Evolutionary conservation across 148 eudicot species (phyloP).

Genomic region (Simmondsia chinensis): DNA sequence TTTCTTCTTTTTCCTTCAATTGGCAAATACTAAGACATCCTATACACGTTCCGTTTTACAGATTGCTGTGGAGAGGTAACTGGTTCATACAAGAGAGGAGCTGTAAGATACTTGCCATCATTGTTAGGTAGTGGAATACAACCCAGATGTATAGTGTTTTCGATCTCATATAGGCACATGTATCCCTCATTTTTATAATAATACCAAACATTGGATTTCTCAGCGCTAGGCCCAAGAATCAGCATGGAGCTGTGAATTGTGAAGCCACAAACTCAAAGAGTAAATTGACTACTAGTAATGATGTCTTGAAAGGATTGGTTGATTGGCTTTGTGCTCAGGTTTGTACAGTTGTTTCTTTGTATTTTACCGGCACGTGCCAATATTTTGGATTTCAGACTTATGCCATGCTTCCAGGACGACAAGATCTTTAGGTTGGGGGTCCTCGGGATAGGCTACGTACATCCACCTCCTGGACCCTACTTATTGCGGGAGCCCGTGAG

Average conservation of each 20-base stretch:
- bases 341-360: conserved; percentile 1
- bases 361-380: not conserved
- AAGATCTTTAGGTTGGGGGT: no score
- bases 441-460: no score
- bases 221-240: conserved; percentile 73
- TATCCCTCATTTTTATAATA: no score
- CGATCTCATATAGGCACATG: no score
- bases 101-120: conserved; percentile 78
- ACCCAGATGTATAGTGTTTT: not conserved
- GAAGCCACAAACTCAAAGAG: conserved; percentile 61
- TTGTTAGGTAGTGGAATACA: conserved; percentile 49
- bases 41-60: no score
- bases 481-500: no score
- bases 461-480: no score
- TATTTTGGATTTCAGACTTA: not conserved
- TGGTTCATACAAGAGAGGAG: conserved; percentile 99
- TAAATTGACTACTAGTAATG: conserved; percentile 51
- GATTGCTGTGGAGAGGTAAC: conserved; percentile 87
- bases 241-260: conserved; percentile 45
- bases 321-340: conserved; percentile 97
- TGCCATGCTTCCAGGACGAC: not conserved
- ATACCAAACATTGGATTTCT: conserved; percentile 5
- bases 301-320: conserved; percentile 75
- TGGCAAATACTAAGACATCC: no score
- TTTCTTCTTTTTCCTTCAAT: no score